Base-by-base conservation (phyloP, 2,329 filamentous ascomycete species). In the Fusarium phyllophilum region DNA sequence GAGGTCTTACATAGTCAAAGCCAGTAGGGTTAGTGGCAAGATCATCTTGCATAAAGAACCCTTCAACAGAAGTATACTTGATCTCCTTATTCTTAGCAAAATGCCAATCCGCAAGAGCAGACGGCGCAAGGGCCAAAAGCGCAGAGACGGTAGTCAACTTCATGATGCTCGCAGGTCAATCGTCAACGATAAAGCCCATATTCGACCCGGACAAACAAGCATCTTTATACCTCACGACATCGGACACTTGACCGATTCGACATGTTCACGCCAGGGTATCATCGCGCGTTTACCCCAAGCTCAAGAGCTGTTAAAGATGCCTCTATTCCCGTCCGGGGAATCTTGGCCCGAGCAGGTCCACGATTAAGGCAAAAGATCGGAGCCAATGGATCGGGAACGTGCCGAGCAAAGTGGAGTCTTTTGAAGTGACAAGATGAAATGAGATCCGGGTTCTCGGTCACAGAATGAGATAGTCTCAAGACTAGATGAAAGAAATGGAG, bases 21-120 rank as follows among this genome's bases (percentile, higher is more conserved):
- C 81, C 86, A 5, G 79, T 82, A 4, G 89, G 81, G 63, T 89
- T 82, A 2, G 91, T 93, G 8, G 83, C 77, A 1, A 84, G 77
- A 29, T 91, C 86, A 77, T 93, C 91, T 76, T 93, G 91, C 29
- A 89, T 82, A 75, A 93, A 93, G 79, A 90, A 89, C 0, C 89
- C 91, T 1, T 84, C 82, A 1, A 93, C 84, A 0, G 90, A 87
- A 0, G 86, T 88, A 78, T 91, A 92, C 66, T 88, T 87, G 78
- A 91, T 86, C 62, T 88, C 85, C 44, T 79, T 81, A 39, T 75
- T 77, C 62, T 79, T 76, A 34, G 79, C 79, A 33, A 79, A 77
- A 31, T 78, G 67, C 82, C 82, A 83, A 31, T 72, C 72, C 31
- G 79, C 81, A 20, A 80, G 68, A 38, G 72, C 77, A 36, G 64